A percentile compares a stretch with the other conserved stretches of the same genome.
Evolutionary conservation across 2,329 filamentous ascomycete species (phyloP).

Genomic region (Neofusicoccum sp.): DNA sequence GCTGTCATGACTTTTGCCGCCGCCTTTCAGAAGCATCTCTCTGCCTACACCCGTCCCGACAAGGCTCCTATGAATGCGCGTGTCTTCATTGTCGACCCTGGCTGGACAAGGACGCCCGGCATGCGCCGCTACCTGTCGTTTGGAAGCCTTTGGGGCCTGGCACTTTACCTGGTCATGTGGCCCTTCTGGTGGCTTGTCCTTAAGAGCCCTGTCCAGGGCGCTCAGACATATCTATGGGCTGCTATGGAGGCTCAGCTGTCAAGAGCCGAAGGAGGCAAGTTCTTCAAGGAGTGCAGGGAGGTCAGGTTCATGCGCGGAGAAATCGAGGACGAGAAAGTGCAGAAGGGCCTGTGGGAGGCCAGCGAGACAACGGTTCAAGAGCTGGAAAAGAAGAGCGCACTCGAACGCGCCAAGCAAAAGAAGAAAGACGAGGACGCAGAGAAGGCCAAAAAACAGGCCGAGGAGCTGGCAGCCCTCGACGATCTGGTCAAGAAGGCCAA

Average conservation of each 20-base stretch:
- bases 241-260: conserved; percentile 78
- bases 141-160: conserved; percentile 78
- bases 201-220: conserved; percentile 80
- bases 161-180: conserved; percentile 77
- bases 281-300: conserved; percentile 88
- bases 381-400: conserved; percentile 77
- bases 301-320: conserved; percentile 72
- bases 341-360: conserved; percentile 86
- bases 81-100: conserved; percentile 86
- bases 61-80: conserved; percentile 78
- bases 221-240: conserved; percentile 83
- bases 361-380: conserved; percentile 83
- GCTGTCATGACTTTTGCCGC: conserved; percentile 87
- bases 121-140: conserved; percentile 84
- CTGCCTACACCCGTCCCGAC: conserved; percentile 82
- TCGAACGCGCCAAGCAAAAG: conserved; percentile 61
- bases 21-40: conserved; percentile 90
- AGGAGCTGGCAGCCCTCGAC: conserved; percentile 27
- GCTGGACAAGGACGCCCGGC: conserved; percentile 80
- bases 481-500: conserved; percentile 22
- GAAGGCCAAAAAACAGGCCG: conserved; percentile 37
- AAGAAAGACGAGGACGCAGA: conserved; percentile 47
- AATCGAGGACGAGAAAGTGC: conserved; percentile 74
- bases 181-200: conserved; percentile 83
- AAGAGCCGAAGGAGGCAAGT: conserved; percentile 65